A percentile compares a stretch with the other conserved stretches of the same genome.
Evolutionary conservation across 768 basidiomycete genomes (phyloP).

Genomic region (Tephrocybe sp.): DNA sequence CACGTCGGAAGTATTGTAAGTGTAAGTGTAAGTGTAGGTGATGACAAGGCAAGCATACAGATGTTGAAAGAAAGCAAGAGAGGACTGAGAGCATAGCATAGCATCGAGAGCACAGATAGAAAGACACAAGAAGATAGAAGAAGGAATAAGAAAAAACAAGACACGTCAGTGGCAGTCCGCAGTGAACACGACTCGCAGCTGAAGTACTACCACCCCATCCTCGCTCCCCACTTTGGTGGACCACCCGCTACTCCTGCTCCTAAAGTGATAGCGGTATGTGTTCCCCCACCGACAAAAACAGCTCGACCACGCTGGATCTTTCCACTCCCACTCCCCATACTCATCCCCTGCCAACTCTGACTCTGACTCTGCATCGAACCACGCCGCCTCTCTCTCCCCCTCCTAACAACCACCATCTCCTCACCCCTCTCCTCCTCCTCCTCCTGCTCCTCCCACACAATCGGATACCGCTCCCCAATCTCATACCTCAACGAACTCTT

Average conservation of each 20-base stretch:
- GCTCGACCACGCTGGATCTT: not conserved
- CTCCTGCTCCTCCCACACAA: not conserved
- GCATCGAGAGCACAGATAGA: no score
- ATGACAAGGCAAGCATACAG: no score
- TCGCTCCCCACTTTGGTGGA: not conserved
- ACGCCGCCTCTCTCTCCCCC: not conserved
- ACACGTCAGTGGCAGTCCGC: constrained; percentile 1
- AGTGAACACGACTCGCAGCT: not conserved
- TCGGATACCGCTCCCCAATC: not conserved
- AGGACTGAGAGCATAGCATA: no score
- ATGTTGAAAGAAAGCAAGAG: no score
- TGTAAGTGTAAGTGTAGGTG: no score
- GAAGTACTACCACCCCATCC: constrained; percentile 6
- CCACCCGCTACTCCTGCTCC: not conserved
- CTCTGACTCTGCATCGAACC: no score
- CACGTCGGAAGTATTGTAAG: no score
- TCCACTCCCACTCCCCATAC: no score
- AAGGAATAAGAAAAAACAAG: not conserved
- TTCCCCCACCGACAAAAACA: not conserved
- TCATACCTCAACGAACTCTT: constrained; percentile 41
- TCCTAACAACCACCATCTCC: no score
- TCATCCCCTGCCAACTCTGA: no score
- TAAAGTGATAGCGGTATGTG: not conserved
- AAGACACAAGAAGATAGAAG: no score
- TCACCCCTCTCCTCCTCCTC: not conserved